Base-by-base conservation (phyloP, 2,329 filamentous ascomycete species). In the Arthrobotrys conoides region DNA sequence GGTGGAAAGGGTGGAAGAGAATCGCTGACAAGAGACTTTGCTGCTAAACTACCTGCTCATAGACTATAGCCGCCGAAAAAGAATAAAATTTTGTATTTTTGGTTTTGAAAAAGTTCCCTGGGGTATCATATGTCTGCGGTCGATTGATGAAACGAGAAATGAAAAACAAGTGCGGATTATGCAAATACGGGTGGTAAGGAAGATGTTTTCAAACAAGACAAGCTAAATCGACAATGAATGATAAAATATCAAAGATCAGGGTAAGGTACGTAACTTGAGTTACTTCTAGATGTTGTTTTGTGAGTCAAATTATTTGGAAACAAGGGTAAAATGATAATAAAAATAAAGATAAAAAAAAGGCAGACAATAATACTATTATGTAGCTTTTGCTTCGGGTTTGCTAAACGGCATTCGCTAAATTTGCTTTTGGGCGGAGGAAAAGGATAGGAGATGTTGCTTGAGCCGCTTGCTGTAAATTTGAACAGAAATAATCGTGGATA, bases 41-140 rank as follows among this genome's bases (percentile, higher is more conserved):
- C n/a, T n/a, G n/a, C n/a, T n/a, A n/a, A n/a, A n/a, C n/a, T n/a
- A n/a, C n/a, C n/a, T n/a, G n/a, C 33, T 36, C 33, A 8, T 36
- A 16, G 8, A 48, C 38, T n/a, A 48, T 48, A 30, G 44, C 44
- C 44, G 44, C 44, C 44, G 44, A 8, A 20, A n/a, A 46, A 20
- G 3, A 18, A 8, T 18, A 18, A 46, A 30, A 30, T 3, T 30
- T 3, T 30, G 3, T 30, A 6, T 30, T 30, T 30, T 30, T 30
- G 27, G 27, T 30, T 30, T 30, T 30, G 27, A 30, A 30, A 30
- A 30, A 6, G 27, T 36, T 41, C 12, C 38, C 38, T 41, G 30
- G 36, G 55, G 55, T 61, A 41, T 41, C 30, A 38, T 61, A 20
- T 61, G 20, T 61, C 36, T 38, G 48, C 48, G 48, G 30, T 53